A percentile compares a stretch with the other conserved stretches of the same genome.
These are phyloP conservation scores for Dendrocalamus sinicus DNA, from an alignment of 176 grass and related monocot genomes.

Conservation along the genomic window DNA sequence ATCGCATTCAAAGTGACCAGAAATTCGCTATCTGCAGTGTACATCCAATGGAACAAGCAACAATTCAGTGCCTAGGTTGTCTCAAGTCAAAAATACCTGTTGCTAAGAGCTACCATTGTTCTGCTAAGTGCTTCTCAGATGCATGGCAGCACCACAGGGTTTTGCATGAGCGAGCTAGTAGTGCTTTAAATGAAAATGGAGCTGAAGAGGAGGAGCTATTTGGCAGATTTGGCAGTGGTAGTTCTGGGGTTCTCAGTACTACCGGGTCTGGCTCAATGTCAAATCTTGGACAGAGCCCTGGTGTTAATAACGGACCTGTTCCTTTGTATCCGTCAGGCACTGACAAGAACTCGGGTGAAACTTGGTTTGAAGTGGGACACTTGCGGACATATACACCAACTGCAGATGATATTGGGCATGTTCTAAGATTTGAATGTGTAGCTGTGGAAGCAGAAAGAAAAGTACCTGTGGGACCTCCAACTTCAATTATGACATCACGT, in stretches of 20 bases:
- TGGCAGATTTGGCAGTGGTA: slow-evolving; percentile 68
- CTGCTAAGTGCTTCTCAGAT: slow-evolving; percentile 89
- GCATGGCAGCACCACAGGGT: slow-evolving; percentile 92
- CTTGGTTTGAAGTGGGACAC: slow-evolving; percentile 86
- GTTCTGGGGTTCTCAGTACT: slow-evolving; percentile 56
- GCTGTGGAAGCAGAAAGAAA: slow-evolving; percentile 69
- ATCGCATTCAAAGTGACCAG: slow-evolving; percentile 83
- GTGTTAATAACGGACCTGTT: slow-evolving; percentile 60
- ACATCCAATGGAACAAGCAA: slow-evolving; percentile 93
- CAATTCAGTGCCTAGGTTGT: slow-evolving; percentile 91
- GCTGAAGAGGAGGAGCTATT: slow-evolving; percentile 91
- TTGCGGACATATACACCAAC: slow-evolving; percentile 80
- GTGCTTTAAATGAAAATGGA: slow-evolving; percentile 84
- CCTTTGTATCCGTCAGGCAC: slow-evolving; percentile 58
- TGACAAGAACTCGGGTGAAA: slow-evolving; percentile 84
- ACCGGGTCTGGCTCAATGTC: slow-evolving; percentile 55
- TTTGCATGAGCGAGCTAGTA: slow-evolving; percentile 91
- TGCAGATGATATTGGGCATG: slow-evolving; percentile 96
- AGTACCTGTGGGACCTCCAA: slow-evolving; percentile 56
- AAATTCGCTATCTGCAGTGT: slow-evolving; percentile 86
- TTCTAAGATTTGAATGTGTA: slow-evolving; percentile 92
- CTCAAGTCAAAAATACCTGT: slow-evolving; percentile 95
- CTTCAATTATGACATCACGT: slow-evolving; percentile 86
- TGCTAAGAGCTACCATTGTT: slow-evolving; percentile 95
- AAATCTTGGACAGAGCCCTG: slow-evolving; percentile 64